A percentile compares a stretch with the other conserved stretches of the same genome.
Conservation (phyloP, 345 rosid species). For the Jatropha curcas region DNA sequence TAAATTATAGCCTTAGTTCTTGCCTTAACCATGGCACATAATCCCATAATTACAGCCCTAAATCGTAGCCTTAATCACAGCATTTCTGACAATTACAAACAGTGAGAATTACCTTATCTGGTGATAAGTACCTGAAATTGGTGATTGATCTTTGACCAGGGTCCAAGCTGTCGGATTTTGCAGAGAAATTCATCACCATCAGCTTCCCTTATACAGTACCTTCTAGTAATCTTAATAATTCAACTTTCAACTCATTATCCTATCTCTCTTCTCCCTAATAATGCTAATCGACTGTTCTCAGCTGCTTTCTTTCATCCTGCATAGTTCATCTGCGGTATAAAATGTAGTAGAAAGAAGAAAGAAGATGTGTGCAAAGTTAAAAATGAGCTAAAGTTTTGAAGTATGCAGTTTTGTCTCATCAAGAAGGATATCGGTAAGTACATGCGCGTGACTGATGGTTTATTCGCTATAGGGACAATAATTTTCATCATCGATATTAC, state of each 20-base stretch:
- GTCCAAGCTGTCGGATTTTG: slow-evolving; percentile 34
- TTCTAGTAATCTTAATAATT: slow-evolving; percentile 10
- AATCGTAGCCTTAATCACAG: too few relatives aligned
- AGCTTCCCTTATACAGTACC: slow-evolving; percentile 17
- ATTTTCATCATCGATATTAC: not conserved
- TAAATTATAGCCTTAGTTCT: too few relatives aligned
- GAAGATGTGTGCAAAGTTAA: slow-evolving; percentile 11
- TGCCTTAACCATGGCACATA: too few relatives aligned
- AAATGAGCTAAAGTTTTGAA: too few relatives aligned
- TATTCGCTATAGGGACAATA: slow-evolving; percentile 9
- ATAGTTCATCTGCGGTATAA: not conserved
- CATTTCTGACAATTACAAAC: too few relatives aligned
- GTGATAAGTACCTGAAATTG: slow-evolving; percentile 19
- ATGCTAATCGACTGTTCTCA: not conserved
- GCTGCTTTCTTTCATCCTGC: not conserved
- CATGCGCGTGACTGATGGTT: slow-evolving; percentile 8
- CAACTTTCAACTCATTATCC: slow-evolving; percentile 1
- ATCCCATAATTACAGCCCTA: too few relatives aligned
- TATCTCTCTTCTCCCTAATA: not conserved
- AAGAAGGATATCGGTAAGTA: not conserved
- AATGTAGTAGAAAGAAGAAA: not conserved
- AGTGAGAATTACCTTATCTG: slow-evolving; percentile 24
- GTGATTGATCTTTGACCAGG: slow-evolving; percentile 23
- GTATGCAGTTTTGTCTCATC: not conserved
- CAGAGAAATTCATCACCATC: slow-evolving; percentile 38